phyloP scores from a whole-genome alignment of 176 grass and related monocot species.

The Echinochloa phyllopogon region DNA sequence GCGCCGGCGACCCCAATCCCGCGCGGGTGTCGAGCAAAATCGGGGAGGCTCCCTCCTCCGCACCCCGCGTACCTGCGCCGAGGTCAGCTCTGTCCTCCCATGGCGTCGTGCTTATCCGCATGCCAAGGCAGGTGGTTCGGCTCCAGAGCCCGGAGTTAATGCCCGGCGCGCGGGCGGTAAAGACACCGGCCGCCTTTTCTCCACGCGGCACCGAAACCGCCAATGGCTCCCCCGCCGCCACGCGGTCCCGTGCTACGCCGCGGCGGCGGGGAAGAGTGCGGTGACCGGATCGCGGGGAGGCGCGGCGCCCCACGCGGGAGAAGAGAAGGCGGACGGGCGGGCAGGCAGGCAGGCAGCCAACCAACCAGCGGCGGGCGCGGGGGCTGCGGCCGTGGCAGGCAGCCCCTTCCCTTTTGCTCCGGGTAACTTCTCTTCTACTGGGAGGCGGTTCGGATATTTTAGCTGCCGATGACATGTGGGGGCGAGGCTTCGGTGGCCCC shows the following conservation, averaged over 20 bases:
- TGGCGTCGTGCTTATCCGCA: constrained; percentile 44
- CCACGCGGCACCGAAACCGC: constrained; percentile 13
- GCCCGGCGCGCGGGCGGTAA: constrained; percentile 37
- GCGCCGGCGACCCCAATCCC: neutral
- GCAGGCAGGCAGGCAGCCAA: constrained; percentile 15
- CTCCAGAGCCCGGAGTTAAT: constrained; percentile 37
- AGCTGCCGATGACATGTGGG: constrained; percentile 25
- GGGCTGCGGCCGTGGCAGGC: constrained; percentile 21
- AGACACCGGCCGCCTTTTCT: neutral
- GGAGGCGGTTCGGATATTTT: constrained; percentile 32
- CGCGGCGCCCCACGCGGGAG: constrained; percentile 26
- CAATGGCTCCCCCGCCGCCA: constrained; percentile 25
- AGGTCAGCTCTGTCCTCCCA: constrained; percentile 55
- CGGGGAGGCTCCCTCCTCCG: neutral
- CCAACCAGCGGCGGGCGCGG: constrained; percentile 34
- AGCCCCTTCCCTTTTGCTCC: neutral
- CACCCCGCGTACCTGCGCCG: constrained; percentile 39
- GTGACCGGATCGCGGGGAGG: constrained; percentile 38
- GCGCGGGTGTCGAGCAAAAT: neutral
- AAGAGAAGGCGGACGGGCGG: neutral
- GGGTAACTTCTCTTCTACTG: neutral
- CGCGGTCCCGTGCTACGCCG: neutral
- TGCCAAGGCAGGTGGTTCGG: constrained; percentile 31
- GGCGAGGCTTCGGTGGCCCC: neutral
- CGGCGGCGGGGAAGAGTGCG: neutral